These are phyloP conservation scores for Cytospora paraplurivora DNA, from an alignment of 2,329 filamentous ascomycete genomes.

Conservation along the genomic window DNA sequence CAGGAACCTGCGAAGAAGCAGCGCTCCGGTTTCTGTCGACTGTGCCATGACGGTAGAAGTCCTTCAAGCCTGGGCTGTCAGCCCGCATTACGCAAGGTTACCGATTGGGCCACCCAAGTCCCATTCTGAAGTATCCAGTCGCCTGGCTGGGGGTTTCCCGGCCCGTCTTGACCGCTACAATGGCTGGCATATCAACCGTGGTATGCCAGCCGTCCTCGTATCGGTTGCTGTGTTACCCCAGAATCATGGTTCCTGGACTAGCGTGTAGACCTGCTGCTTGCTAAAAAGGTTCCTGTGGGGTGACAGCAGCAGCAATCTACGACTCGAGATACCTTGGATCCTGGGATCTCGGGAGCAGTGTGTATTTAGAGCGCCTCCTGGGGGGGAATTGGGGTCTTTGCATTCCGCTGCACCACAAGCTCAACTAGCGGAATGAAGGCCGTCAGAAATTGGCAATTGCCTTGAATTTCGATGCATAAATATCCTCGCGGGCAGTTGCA, in stretches of 20 bases:
- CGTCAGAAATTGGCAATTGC: neutral
- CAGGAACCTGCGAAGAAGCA: neutral
- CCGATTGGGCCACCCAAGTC: neutral
- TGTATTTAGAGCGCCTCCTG: neutral
- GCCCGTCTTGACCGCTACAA: neutral
- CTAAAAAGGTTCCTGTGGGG: neutral
- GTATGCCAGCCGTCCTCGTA: slow-evolving; percentile 21
- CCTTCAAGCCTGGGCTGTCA: neutral
- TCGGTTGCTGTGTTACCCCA: slow-evolving; percentile 24
- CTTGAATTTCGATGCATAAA: neutral
- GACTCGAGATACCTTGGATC: neutral
- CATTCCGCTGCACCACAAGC: neutral
- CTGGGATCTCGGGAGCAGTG: neutral
- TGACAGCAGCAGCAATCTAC: neutral
- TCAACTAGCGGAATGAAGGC: neutral
- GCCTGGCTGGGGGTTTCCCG: neutral
- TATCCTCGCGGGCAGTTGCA: neutral
- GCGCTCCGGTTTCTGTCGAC: neutral
- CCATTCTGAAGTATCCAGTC: neutral
- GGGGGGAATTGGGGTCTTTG: neutral
- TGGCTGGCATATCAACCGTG: slow-evolving; percentile 8
- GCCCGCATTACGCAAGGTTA: neutral
- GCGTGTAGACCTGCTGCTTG: slow-evolving; percentile 11
- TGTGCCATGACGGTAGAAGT: neutral
- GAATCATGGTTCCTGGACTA: slow-evolving; percentile 12